Base-by-base conservation (phyloP, 2,329 filamentous ascomycete genomes). In the Verticillium dahliae region DNA sequence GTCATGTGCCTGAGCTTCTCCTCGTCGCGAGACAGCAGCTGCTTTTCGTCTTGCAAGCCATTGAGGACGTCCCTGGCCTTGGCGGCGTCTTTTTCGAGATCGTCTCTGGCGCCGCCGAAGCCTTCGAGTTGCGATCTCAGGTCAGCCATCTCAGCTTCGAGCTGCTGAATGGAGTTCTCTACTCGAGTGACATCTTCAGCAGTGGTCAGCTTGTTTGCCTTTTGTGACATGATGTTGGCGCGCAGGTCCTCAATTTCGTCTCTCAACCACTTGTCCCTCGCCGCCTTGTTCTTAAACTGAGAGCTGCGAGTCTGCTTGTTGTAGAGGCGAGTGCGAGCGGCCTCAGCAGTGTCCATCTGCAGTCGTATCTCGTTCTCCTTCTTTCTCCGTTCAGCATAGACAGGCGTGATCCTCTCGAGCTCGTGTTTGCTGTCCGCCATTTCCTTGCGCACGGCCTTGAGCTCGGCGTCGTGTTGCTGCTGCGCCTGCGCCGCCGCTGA, bases 221-320 rank as follows among this genome's bases (percentile, higher is more conserved):
- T 95, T 67, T 96, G 90, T 15, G 86, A 88, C 39, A 88, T 89
- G 35, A 97, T 80, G 5, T 90, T 90, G 39, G 85, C 79, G 66
- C 92, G 90, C 60, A 93, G 85, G 39, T 96, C 90, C 55, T 90
- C 82, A 61, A 67, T 91, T 74, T 97, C 90, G 64, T 86, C 83
- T 63, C 86, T 86, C 58, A 99, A 80, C 81, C 86, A 97, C 39
- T 86, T 84, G 73, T 99, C 94, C 54, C 96, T 88, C 72, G 98
- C 92, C 9, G 85, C 84, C 78, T 97, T 97, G 73, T 87, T 96
- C 70, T 84, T 90, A 75, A 97, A 99, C 65, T 92, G 90, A 18
- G 90, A 89, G 66, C 90, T 92, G 56, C 94, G 89, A 54, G 90
- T 92, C 75, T 99, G 94, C 74, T 99, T 99, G 58, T 90, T 91